Evolutionary conservation across 1,284 basidiomycete genomes (phyloP).

Genomic region (Papiliotrema fonsecae): DNA sequence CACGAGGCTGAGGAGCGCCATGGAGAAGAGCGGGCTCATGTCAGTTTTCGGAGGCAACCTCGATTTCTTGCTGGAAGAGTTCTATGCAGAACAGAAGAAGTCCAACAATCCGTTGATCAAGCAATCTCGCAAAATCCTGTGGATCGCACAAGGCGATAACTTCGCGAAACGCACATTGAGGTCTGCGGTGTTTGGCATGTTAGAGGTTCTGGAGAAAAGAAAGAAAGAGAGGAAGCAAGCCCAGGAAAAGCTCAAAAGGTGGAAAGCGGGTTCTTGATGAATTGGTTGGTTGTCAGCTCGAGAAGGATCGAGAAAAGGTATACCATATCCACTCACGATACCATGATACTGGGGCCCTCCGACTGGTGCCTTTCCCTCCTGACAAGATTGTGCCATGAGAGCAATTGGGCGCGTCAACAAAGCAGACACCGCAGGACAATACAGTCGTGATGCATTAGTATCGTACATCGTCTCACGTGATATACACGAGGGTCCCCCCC

Average conservation of each 20-base stretch:
- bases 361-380: too few relatives aligned
- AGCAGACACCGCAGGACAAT: too few relatives aligned
- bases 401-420: too few relatives aligned
- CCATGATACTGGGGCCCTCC: too few relatives aligned
- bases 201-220: not conserved
- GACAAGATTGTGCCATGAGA: too few relatives aligned
- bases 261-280: not conserved
- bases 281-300: too few relatives aligned
- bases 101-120: slow-evolving; percentile 14
- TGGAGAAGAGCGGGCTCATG: not conserved
- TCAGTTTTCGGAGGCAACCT: slow-evolving; percentile 1
- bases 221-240: not conserved
- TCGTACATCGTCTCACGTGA: too few relatives aligned
- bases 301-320: too few relatives aligned
- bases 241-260: not conserved
- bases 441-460: too few relatives aligned
- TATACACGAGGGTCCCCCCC: too few relatives aligned
- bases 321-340: too few relatives aligned
- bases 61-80: not conserved
- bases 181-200: not conserved
- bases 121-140: slow-evolving; percentile 8
- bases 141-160: slow-evolving; percentile 17
- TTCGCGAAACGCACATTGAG: not conserved
- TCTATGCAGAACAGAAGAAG: slow-evolving; percentile 7
- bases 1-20: not conserved